Base-by-base conservation (phyloP, 2,329 filamentous ascomycete genomes). In the Pseudodiploospora longispora region DNA sequence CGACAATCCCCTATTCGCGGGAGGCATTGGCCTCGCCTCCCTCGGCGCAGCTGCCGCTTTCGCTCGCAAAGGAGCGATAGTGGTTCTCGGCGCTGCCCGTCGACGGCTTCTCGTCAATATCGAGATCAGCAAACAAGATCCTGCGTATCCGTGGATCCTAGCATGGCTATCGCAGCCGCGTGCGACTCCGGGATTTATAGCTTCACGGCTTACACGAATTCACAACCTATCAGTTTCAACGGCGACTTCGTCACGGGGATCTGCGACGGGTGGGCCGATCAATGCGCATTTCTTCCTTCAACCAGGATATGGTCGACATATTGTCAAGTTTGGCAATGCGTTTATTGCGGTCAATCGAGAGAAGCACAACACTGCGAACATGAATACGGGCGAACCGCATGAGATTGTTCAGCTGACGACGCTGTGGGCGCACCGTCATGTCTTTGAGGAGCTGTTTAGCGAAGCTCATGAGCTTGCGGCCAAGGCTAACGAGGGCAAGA, bases 361-460 rank as follows among this genome's bases (percentile, higher is more conserved):
- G 61, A 88, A 95, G 53, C 88, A 95, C 61, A 77, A 76, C 33
- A 93, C 89, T 44, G 83, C 87, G 1, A 87, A 91, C 57, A 78
- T 85, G 57, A 80, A 81, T 40, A 90, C 84, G 28, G 93, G 91
- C 46, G 85, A 87, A 54, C 93, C 93, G 1, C 95, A 95, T 70
- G 93, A 98, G 67, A 95, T 90, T 1, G 78, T 98, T 40, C 93
- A 88, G 47, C 69, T 98, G 47, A 97, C 91, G 3, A 91, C 93
- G 1, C 74, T 98, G 9, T 97, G 95, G 71, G 78, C 87, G 39
- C 84, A 95, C 54, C 84, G 90, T 3, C 80, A 91, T 55, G 78
- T 97, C 10, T 96, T 98, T 57, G 87, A 95, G 60, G 80, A 88
- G 27, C 80, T 98, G 10, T 96, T 98, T 56, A 75, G 75, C 27